Evolutionary conservation across 805 yeast species (phyloP).

Genomic region (Wickerhamiella alocasiicola): DNA sequence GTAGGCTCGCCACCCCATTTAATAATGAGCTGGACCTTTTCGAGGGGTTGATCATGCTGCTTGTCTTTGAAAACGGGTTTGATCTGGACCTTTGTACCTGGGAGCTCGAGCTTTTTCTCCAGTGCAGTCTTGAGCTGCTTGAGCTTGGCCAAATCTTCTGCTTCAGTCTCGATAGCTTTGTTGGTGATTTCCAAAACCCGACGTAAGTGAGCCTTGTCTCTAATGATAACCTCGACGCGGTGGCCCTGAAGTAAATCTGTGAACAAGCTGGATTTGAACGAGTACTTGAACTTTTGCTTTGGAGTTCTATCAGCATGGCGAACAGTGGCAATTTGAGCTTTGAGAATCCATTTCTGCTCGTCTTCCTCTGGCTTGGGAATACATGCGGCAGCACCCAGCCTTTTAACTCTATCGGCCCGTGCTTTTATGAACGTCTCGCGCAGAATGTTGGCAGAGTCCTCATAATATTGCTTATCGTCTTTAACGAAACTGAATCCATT

Average conservation of each 20-base stretch:
- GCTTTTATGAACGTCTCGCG: constrained; percentile 62
- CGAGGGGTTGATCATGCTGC: constrained; percentile 47
- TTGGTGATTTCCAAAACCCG: constrained; percentile 77
- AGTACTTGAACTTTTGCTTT: constrained; percentile 91
- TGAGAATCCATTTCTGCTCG: constrained; percentile 86
- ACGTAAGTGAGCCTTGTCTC: constrained; percentile 75
- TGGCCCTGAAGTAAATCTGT: constrained; percentile 84
- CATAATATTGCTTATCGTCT: constrained; percentile 66
- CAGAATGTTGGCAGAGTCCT: constrained; percentile 63
- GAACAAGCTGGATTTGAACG: constrained; percentile 78
- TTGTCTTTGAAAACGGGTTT: constrained; percentile 48
- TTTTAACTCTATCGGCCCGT: constrained; percentile 28
- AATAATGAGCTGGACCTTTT: constrained; percentile 86
- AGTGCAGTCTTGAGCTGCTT: constrained; percentile 67
- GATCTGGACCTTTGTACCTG: constrained; percentile 93
- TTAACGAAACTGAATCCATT: constrained; percentile 97
- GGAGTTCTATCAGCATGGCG: constrained; percentile 99
- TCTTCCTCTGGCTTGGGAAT: constrained; percentile 12
- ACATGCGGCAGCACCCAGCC: constrained; percentile 13
- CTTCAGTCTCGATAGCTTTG: constrained; percentile 57
- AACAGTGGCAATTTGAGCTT: constrained; percentile 80
- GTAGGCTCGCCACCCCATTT: constrained; percentile 99
- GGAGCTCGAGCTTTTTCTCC: constrained; percentile 77
- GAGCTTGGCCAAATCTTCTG: constrained; percentile 73
- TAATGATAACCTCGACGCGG: constrained; percentile 86